Evolutionary conservation across 768 basidiomycete species (phyloP).

Genomic region (Cubamyces sp.): DNA sequence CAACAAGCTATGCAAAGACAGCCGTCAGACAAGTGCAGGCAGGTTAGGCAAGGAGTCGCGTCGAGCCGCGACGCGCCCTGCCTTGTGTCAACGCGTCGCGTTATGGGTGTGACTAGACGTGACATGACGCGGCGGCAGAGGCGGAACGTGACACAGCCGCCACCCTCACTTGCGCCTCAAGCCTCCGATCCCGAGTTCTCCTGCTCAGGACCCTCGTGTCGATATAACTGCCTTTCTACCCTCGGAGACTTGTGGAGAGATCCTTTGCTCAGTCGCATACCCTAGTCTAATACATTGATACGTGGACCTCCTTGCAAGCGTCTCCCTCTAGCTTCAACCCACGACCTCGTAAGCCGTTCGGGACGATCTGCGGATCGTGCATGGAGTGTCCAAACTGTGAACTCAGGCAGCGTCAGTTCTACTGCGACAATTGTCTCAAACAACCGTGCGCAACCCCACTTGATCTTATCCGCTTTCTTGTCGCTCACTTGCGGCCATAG

Average conservation of each 20-base stretch:
- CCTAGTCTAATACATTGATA: too few species aligned
- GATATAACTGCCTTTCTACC: too few species aligned
- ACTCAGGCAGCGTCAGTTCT: slow-evolving; percentile 72
- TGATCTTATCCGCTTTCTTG: not conserved
- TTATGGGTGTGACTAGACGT: not conserved
- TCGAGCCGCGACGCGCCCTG: not conserved
- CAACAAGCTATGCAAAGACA: not conserved
- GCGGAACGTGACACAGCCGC: slow-evolving; percentile 2
- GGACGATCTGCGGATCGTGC: slow-evolving; percentile 14
- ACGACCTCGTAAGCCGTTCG: too few species aligned
- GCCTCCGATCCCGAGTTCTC: not conserved
- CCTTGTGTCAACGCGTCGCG: not conserved
- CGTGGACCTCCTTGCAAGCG: too few species aligned
- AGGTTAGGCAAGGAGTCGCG: not conserved
- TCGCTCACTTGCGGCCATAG: slow-evolving; percentile 19
- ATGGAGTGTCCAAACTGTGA: slow-evolving; percentile 85
- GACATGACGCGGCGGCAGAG: slow-evolving; percentile 3
- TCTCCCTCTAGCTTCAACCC: too few species aligned
- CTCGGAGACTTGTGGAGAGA: too few species aligned
- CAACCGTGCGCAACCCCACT: slow-evolving; percentile 54
- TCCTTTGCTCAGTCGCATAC: too few species aligned
- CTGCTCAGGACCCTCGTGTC: too few species aligned
- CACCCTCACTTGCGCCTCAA: not conserved
- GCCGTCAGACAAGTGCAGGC: not conserved
- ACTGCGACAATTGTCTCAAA: slow-evolving; percentile 69